These are phyloP conservation scores for Paradendryphiella salina DNA, from an alignment of 2,329 filamentous ascomycete species.

Conservation along the genomic window DNA sequence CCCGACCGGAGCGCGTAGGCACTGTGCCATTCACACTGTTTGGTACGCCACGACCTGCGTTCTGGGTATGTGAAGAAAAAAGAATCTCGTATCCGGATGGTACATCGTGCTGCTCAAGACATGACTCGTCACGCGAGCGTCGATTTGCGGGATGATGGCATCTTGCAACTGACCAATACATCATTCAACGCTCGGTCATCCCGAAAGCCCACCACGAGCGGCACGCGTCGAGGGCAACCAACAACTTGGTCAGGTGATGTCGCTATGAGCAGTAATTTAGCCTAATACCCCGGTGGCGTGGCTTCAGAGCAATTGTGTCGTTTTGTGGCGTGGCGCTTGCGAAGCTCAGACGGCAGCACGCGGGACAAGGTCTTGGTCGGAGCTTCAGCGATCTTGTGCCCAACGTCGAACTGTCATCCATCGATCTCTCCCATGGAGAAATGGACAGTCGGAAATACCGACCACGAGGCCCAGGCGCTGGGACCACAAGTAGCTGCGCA, in stretches of 20 bases:
- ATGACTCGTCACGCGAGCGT: not conserved
- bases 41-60: no score
- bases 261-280: constrained; percentile 12
- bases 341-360: constrained; percentile 7
- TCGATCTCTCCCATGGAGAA: not conserved
- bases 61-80: no score
- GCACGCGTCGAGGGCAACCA: constrained; percentile 6
- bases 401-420: constrained; percentile 3
- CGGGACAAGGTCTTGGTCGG: constrained; percentile 6
- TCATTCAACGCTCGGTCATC: not conserved
- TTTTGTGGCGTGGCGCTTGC: constrained; percentile 8
- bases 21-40: no score
- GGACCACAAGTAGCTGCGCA: constrained; percentile 1
- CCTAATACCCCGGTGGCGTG: constrained; percentile 17
- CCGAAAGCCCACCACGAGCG: not conserved
- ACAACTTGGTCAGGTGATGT: constrained; percentile 12
- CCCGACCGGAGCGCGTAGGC: no score
- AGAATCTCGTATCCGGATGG: no score
- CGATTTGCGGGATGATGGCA: not conserved
- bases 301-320: constrained; percentile 1
- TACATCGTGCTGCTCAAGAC: not conserved
- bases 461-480: not conserved
- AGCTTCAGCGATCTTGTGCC: constrained; percentile 3
- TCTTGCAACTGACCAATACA: not conserved
- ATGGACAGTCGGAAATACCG: constrained; percentile 3